These are phyloP conservation scores for Didymellaceae sp. DNA, from an alignment of 2,329 filamentous ascomycete species.

Conservation along the genomic window DNA sequence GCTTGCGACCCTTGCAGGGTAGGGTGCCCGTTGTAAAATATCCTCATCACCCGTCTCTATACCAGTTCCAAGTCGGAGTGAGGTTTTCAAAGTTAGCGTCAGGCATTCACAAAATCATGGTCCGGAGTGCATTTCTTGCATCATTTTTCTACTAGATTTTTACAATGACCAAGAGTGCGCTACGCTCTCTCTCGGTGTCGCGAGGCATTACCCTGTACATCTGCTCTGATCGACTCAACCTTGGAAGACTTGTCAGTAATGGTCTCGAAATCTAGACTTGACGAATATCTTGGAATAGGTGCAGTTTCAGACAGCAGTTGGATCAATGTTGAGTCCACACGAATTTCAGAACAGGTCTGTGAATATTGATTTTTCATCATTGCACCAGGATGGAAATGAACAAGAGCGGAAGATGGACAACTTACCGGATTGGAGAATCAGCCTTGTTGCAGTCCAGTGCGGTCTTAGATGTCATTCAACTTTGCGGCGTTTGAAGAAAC, in stretches of 20 bases:
- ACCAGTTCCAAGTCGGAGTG: too few relatives aligned
- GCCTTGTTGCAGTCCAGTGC: neutral
- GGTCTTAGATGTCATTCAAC: conserved; percentile 34
- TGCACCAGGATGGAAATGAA: conserved; percentile 28
- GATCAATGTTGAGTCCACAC: conserved; percentile 75
- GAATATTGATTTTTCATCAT: conserved; percentile 68
- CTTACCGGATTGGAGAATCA: conserved; percentile 28
- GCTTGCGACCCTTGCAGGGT: too few relatives aligned
- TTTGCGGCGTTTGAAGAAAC: conserved; percentile 73
- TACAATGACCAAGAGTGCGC: too few relatives aligned
- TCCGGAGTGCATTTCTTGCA: too few relatives aligned
- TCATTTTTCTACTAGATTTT: too few relatives aligned
- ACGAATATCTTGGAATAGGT: neutral
- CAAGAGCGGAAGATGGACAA: neutral
- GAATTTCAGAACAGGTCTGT: conserved; percentile 84
- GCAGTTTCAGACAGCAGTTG: conserved; percentile 79
- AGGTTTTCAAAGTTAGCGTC: too few relatives aligned
- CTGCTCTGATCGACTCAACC: neutral
- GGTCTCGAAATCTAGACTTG: neutral
- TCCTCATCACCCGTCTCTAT: too few relatives aligned
- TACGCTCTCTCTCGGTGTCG: too few relatives aligned
- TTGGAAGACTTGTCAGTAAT: conserved; percentile 11
- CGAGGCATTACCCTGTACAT: too few relatives aligned
- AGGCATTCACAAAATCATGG: too few relatives aligned
- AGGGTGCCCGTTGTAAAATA: too few relatives aligned